Evolutionary conservation across 2,329 filamentous ascomycete genomes (phyloP).

Genomic region (Xylaria sp.): DNA sequence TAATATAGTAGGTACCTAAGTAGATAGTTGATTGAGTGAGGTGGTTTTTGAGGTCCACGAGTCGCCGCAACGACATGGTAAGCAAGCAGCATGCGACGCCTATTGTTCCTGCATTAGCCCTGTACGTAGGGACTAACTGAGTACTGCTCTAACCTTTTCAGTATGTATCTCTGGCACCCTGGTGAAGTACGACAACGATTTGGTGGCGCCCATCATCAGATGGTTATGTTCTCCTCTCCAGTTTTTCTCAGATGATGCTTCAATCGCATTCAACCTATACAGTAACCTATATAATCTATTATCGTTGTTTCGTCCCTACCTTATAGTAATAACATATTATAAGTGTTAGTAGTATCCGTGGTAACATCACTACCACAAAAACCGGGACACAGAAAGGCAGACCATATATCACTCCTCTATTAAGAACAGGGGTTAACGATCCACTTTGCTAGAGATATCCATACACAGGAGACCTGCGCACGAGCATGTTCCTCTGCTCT

Average conservation of each 20-base stretch:
- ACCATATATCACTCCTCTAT: not conserved
- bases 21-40: no score
- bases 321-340: no score
- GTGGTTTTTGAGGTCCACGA: no score
- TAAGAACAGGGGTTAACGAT: conserved; percentile 3
- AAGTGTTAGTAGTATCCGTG: not conserved
- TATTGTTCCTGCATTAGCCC: conserved; percentile 36
- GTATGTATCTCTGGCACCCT: no score
- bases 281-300: no score
- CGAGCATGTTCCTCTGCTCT: conserved; percentile 15
- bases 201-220: not conserved
- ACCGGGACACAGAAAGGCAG: not conserved
- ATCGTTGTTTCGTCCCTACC: not conserved
- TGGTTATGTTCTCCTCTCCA: not conserved
- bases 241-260: not conserved
- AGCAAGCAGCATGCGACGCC: conserved; percentile 25
- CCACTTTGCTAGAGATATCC: not conserved
- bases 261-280: not conserved
- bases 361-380: not conserved
- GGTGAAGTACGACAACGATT: no score
- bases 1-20: not conserved
- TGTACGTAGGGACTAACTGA: no score
- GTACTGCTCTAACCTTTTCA: no score
- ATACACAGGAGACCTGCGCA: conserved; percentile 1
- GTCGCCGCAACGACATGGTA: not conserved